Evolutionary conservation across 1,139 yeast genomes (phyloP), one percentile per base, ranked within the genome.

Genomic region (Candida tunisiensis): DNA sequence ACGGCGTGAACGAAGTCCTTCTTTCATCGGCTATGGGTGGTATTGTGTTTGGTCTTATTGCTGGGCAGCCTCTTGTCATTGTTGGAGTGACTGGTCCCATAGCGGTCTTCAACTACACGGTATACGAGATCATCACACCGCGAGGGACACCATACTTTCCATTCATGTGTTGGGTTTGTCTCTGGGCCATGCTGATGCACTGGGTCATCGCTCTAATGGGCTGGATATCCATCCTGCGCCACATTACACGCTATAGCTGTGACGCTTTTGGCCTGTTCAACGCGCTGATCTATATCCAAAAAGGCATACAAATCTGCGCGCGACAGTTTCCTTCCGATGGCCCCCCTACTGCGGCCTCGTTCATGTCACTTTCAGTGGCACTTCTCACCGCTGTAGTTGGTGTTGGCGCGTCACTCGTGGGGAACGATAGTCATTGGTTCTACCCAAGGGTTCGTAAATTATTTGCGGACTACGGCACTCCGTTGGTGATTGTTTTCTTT

Each of bases 51-150:
- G 95, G 96, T 0, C 43, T 78, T 5, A 58, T 85, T 31, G 63
- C 78, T 0, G 96, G 96, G 0, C 94, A 85, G 40, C 96, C 98
- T 0, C 53, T 88, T 20, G 80, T 93, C 43, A 79, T 88, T 19
- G 96, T 88, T n/a, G 98, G 98, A 3, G 96, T 88, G 4, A 88
- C 98, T 0, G 96, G 29, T 2, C 96, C 96, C 0, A 74, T 88
- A 9, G 60, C 93, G 2, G 83, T 88, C 32, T 85, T 88, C 60
- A 79, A 82, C 46, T 82, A 82, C 42, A 85, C 96, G 0, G 88
- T 88, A 1, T 88, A 78, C 47, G 82, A 80, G 33, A 65, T 88
- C 25, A 68, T 88, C 18, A 59, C 58, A 23, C 74, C 79, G 0
- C 41, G 48, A 22, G 74, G 72, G 4, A 69, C 73, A 1, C 77